Percentiles rank a stretch among this genome's conserved stretches.
Conservation (phyloP, 192 early-diverging fungal species). For the Coemansia aciculifera region DNA sequence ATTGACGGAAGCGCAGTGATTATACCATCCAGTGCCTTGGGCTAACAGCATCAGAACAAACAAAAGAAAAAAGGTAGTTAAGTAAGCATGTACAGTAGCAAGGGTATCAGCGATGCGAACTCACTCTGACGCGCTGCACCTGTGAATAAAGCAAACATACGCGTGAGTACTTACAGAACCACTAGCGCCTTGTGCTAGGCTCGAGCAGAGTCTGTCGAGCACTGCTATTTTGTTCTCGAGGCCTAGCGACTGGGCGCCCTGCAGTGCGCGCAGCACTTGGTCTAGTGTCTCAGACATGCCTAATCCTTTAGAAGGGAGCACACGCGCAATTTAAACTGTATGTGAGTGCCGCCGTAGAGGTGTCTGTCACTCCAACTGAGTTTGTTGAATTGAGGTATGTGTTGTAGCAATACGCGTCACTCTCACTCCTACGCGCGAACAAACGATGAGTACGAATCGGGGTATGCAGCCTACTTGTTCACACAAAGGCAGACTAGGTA, state of each 20-base stretch:
- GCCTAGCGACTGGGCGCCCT: conserved; percentile 27
- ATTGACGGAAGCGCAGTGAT: conserved; percentile 34
- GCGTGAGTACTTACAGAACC: conserved; percentile 32
- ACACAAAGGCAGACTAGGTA: neutral
- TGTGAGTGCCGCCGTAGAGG: no score
- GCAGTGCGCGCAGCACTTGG: conserved; percentile 34
- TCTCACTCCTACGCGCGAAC: neutral
- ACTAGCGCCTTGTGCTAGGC: conserved; percentile 19
- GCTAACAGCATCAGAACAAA: conserved; percentile 12
- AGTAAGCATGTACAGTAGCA: neutral
- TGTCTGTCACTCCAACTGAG: neutral
- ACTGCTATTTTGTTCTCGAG: conserved; percentile 33
- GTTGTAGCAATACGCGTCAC: neutral
- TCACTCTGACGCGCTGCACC: neutral
- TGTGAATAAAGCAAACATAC: neutral
- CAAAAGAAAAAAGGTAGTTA: neutral
- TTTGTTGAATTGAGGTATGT: neutral
- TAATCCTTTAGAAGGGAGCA: neutral
- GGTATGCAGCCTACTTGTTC: neutral
- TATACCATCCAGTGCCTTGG: conserved; percentile 46
- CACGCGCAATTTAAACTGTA: neutral
- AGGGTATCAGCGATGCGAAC: neutral
- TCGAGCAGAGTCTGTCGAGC: conserved; percentile 28
- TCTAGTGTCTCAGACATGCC: conserved; percentile 46
- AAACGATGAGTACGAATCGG: neutral